phyloP scores from a whole-genome alignment of 2,329 filamentous ascomycete species.

The Incumbomyces lentus region DNA sequence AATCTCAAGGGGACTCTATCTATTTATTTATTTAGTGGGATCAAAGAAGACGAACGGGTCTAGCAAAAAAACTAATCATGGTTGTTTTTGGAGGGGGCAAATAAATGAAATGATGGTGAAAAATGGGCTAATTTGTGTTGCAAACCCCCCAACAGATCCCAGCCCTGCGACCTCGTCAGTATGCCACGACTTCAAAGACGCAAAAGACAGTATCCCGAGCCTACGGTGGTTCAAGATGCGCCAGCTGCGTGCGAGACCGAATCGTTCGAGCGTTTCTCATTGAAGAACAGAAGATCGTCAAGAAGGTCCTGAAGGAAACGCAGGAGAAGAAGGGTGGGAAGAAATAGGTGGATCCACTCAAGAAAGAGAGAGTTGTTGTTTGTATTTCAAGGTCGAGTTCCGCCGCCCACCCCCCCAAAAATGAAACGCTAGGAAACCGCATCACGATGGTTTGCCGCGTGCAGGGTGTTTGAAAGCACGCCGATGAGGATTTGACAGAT shows the following conservation, averaged over 20 bases:
- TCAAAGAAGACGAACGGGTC: too few relatives aligned
- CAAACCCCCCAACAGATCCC: slow-evolving; percentile 53
- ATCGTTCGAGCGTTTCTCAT: slow-evolving; percentile 98
- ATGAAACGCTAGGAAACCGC: too few relatives aligned
- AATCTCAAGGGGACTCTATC: too few relatives aligned
- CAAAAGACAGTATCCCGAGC: slow-evolving; percentile 99
- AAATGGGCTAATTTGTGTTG: neutral
- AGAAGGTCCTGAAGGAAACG: slow-evolving; percentile 99
- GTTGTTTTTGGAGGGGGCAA: too few relatives aligned
- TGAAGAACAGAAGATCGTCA: slow-evolving; percentile 99
- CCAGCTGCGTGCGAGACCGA: slow-evolving; percentile 95
- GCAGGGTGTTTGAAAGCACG: too few relatives aligned
- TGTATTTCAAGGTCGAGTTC: too few relatives aligned
- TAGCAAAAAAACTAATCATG: too few relatives aligned
- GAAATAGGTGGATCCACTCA: slow-evolving; percentile 36
- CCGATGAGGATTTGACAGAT: too few relatives aligned
- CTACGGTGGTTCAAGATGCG: slow-evolving; percentile 97
- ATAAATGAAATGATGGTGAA: slow-evolving; percentile 4
- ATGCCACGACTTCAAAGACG: slow-evolving; percentile 90
- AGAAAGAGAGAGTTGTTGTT: neutral
- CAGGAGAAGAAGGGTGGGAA: slow-evolving; percentile 63
- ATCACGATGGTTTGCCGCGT: too few relatives aligned
- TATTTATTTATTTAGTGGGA: too few relatives aligned
- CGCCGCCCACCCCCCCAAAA: too few relatives aligned
- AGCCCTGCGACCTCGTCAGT: slow-evolving; percentile 96